Base-by-base conservation (phyloP, 345 rosid species). In the Firmiana major region DNA sequence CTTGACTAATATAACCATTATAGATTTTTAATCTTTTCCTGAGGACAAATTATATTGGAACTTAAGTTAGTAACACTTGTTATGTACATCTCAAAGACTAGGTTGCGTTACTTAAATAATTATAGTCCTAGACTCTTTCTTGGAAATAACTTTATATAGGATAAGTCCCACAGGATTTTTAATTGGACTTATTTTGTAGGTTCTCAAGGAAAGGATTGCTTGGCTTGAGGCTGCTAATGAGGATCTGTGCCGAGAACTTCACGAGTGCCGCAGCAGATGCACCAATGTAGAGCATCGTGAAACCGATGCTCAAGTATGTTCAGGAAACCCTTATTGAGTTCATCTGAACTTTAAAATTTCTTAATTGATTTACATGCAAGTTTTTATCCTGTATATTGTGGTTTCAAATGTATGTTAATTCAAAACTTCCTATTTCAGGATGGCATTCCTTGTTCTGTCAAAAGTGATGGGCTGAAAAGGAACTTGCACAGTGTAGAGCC, bases 221-320 rank as follows among this genome's bases (percentile, higher is more conserved):
- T 89, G 92, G 87, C 98, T 96, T 81, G 99, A 96, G 89, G 92
- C 92, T 81, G 89, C 94, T 28, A 96, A 96, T 73, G 97, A 91
- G 80, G 91, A 94, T 77, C 99, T 96, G 55, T 90, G 94, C 78
- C 97, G 95, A 28, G 92, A 96, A 85, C 99, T 96, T 79, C 93
- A 92, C 59, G 93, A 86, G 68, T 92, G 88, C 81, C 91, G 93
- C 55, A 87, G 87, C 87, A 92, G 90, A 87, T 84, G 88, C 80
- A 81, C 79, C 60, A 63, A 82, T 45, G 81, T 83, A 53, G 91
- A 89, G 73, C 89, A 77, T 68, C 84, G 88, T 45, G 99, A 94
- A 74, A 89, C 86, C 55, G 98, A 91, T 86, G 85, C 91, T 76
- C 92, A 81, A 84, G 98, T 94, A 82, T 71, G 97, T 84, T 70